Conservation (phyloP, 345 rosid species). For the Moricandia arvensis region DNA sequence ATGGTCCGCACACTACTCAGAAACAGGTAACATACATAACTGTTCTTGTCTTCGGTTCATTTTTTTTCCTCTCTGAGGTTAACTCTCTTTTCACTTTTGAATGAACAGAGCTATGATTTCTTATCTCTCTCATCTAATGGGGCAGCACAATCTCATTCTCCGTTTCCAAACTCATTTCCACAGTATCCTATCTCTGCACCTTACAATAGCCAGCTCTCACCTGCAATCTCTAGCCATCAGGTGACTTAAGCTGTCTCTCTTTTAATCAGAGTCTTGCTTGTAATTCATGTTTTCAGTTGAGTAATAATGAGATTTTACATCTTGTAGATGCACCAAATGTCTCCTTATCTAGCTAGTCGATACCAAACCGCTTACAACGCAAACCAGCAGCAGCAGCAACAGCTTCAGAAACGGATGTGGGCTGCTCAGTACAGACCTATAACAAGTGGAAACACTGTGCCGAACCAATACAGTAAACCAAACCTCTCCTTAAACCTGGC, state of each 20-base stretch:
- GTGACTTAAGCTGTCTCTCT: slow-evolving; percentile 24
- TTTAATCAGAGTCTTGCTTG: background rate
- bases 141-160: slow-evolving; percentile 38
- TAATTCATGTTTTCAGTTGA: background rate
- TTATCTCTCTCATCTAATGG: slow-evolving; percentile 54
- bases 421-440: slow-evolving; percentile 49
- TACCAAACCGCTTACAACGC: slow-evolving; percentile 35
- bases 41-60: background rate
- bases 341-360: slow-evolving; percentile 42
- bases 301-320: background rate
- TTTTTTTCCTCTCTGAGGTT: slow-evolving; percentile 1
- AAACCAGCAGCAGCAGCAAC: slow-evolving; percentile 47
- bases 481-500: slow-evolving; percentile 40
- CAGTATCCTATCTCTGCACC: slow-evolving; percentile 42
- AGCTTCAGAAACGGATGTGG: slow-evolving; percentile 50
- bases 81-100: slow-evolving; percentile 10
- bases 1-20: slow-evolving; percentile 25
- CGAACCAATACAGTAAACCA: slow-evolving; percentile 47
- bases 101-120: slow-evolving; percentile 59
- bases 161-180: slow-evolving; percentile 38
- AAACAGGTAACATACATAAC: slow-evolving; percentile 45
- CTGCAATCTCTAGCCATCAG: slow-evolving; percentile 55
- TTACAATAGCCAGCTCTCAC: slow-evolving; percentile 46
- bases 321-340: slow-evolving; percentile 46
- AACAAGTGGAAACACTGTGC: slow-evolving; percentile 24